These are phyloP conservation scores for Acacia pycnantha DNA, from an alignment of 331 rosid genomes.

Conservation along the genomic window DNA sequence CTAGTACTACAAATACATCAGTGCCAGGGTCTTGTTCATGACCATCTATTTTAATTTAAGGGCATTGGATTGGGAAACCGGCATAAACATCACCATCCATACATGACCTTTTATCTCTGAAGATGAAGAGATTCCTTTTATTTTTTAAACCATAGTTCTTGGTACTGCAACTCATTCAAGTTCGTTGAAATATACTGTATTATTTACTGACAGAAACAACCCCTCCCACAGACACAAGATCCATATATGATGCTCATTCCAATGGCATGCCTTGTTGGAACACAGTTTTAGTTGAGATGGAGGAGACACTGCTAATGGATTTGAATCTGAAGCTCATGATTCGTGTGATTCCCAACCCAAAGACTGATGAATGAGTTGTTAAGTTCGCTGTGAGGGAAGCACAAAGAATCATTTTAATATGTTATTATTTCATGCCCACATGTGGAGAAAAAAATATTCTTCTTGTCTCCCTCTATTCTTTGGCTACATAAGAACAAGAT, in stretches of 20 bases:
- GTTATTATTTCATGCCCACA: constrained; percentile 3
- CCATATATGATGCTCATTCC: not conserved
- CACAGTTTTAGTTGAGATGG: not conserved
- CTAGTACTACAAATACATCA: not conserved
- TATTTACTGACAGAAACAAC: not conserved
- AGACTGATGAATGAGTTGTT: constrained; percentile 17
- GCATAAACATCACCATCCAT: not conserved
- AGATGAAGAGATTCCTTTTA: not conserved
- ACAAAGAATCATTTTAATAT: not conserved
- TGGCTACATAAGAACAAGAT: too few species aligned
- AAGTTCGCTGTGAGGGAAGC: constrained; percentile 14
- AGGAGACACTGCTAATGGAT: not conserved
- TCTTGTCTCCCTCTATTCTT: too few species aligned
- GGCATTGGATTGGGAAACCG: not conserved
- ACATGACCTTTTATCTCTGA: not conserved
- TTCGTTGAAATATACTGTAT: not conserved
- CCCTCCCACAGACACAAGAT: not conserved
- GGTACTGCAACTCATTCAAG: not conserved
- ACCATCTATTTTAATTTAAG: not conserved
- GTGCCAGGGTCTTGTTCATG: not conserved
- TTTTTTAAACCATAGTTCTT: not conserved
- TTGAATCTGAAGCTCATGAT: constrained; percentile 1
- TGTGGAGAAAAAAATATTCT: constrained; percentile 16
- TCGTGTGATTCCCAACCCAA: constrained; percentile 15
- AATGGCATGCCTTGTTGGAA: not conserved